These are phyloP conservation scores for Cinnamomum chago DNA, from an alignment of 164 flowering plant species.

Conservation along the genomic window DNA sequence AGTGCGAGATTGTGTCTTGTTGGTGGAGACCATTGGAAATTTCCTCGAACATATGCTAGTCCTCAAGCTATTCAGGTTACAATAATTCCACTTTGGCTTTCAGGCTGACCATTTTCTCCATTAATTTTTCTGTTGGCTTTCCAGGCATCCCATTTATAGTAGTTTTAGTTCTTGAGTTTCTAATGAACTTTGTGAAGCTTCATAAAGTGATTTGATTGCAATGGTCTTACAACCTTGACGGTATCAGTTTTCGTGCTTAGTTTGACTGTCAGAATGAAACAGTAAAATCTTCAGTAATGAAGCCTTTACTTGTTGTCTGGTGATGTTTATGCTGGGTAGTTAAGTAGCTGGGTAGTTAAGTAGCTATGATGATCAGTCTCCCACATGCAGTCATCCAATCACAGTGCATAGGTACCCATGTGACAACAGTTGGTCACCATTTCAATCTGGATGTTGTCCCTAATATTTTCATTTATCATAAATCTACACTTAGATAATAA, in stretches of 20 bases:
- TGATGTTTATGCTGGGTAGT: too few relatives aligned
- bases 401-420: too few relatives aligned
- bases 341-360: too few relatives aligned
- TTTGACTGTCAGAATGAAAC: background rate
- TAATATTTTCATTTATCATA: too few relatives aligned
- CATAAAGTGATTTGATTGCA: background rate
- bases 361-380: too few relatives aligned
- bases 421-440: too few relatives aligned
- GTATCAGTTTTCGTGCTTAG: background rate
- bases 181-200: background rate
- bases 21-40: conserved; percentile 93
- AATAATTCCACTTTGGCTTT: conserved; percentile 2
- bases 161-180: background rate
- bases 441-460: too few relatives aligned
- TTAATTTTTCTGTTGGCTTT: background rate
- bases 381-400: too few relatives aligned
- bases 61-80: conserved; percentile 97
- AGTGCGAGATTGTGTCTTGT: conserved; percentile 87
- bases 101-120: background rate
- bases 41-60: conserved; percentile 86
- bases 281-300: background rate
- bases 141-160: too few relatives aligned
- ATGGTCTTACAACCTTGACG: background rate
- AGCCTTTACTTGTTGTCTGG: background rate
- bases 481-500: too few relatives aligned